Base-by-base conservation (phyloP, 345 rosid species). In the Lumnitzera littorea region DNA sequence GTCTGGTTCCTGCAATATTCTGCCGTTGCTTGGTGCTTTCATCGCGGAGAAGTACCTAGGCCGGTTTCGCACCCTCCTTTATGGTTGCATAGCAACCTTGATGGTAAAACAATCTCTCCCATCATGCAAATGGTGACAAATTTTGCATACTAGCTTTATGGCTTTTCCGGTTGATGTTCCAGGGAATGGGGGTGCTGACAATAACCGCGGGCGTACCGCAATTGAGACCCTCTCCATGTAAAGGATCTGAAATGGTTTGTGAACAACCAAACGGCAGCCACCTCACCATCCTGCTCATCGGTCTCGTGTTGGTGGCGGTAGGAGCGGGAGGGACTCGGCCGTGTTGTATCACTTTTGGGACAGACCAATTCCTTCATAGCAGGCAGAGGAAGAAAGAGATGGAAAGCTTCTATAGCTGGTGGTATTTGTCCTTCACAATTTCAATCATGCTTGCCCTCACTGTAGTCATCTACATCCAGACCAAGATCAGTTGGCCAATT, bases 271-370 rank as follows among this genome's bases (percentile, higher is more conserved):
- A 62, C 17, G 27, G 51, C 5, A 72, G 88, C 85, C 89, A 84
- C 62, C 82, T 84, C 0, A 75, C 51, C 6, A 31, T 75, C 62
- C 89, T 84, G 20, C 81, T 71, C 20, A 17, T 61, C 0, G 74
- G 83, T 48, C 86, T 89, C 5, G 80, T 63, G 17, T 62, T 84
- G 65, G 64, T 86, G 31, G 78, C 84, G 49, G 66, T 89, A 1
- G 94, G 94, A 58, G 87, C 91, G 1, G 86, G 96, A 9, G 87
- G 83, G 14, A 76, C 85, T 11, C 70, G 91, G 66, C 91, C 96
- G 16, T 84, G 91, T 69, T 82, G 84, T 72, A 86, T 89, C n/a
- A 81, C 91, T 1, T 89, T 86, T 17, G 96, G 96, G 15, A 90
- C 94, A 1, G 96, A 86, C 67, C 91, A 86, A 65, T 86, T 89